Percentiles rank a stretch among this genome's conserved stretches.
Conservation (phyloP, 129 eudicot genomes). For the Flaveria brownii region DNA sequence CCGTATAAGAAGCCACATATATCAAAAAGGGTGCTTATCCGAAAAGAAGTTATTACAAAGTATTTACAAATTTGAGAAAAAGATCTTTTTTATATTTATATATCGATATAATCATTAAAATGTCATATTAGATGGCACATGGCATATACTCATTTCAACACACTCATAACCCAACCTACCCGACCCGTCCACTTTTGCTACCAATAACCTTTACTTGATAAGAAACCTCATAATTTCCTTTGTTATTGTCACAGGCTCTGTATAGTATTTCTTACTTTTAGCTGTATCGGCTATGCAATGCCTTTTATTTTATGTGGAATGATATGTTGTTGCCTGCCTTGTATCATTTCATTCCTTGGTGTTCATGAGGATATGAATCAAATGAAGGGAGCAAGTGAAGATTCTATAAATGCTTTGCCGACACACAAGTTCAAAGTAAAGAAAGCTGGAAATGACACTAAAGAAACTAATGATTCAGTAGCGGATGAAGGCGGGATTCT, state of each 20-base stretch:
- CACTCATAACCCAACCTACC: neutral
- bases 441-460: constrained; percentile 36
- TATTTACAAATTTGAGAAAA: neutral
- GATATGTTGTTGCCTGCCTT: constrained; percentile 81
- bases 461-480: constrained; percentile 40
- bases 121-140: neutral
- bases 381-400: constrained; percentile 66
- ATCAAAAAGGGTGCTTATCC: neutral
- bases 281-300: constrained; percentile 77
- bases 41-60: neutral
- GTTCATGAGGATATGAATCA: constrained; percentile 66
- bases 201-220: neutral
- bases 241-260: constrained; percentile 55
- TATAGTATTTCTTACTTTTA: constrained; percentile 66
- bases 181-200: neutral
- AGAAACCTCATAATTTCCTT: constrained; percentile 4
- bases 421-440: constrained; percentile 57
- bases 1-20: neutral
- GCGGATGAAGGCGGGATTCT: constrained; percentile 62
- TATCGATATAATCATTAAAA: neutral
- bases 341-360: constrained; percentile 64
- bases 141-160: neutral
- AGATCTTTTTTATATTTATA: neutral
- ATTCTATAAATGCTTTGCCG: constrained; percentile 63
- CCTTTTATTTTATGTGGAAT: constrained; percentile 69